These are phyloP conservation scores for Coemansia sp. DNA, from an alignment of 192 early-diverging fungal species.

Conservation along the genomic window DNA sequence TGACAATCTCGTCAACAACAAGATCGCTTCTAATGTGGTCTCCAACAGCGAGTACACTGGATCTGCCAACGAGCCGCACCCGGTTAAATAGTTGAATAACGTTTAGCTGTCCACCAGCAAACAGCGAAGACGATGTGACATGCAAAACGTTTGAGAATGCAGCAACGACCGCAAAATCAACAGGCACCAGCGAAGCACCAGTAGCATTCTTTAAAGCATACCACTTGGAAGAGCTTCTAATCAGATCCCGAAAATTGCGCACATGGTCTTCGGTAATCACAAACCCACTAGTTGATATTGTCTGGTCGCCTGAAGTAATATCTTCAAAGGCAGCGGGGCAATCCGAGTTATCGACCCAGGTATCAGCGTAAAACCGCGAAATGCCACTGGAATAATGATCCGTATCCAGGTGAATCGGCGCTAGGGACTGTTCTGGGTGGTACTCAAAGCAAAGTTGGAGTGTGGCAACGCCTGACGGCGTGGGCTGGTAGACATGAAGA, in stretches of 20 bases:
- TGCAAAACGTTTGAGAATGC: conserved; percentile 75
- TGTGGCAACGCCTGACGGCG: not conserved
- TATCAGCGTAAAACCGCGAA: conserved; percentile 5
- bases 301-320: not conserved
- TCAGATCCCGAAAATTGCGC: conserved; percentile 75
- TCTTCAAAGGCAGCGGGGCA: conserved; percentile 6
- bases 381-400: not conserved
- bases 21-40: conserved; percentile 72
- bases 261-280: conserved; percentile 71
- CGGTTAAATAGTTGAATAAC: conserved; percentile 87
- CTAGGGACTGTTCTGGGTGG: conserved; percentile 3
- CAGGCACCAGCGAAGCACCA: conserved; percentile 64
- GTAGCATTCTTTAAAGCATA: conserved; percentile 55
- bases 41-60: conserved; percentile 62
- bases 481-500: conserved; percentile 5
- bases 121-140: conserved; percentile 76
- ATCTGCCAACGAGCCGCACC: conserved; percentile 67
- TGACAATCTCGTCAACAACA: conserved; percentile 71
- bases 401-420: conserved; percentile 19
- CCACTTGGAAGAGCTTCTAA: conserved; percentile 62
- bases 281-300: not conserved
- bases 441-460: conserved; percentile 7
- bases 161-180: conserved; percentile 87
- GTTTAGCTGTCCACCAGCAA: conserved; percentile 81
- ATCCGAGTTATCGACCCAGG: conserved; percentile 17